These are phyloP conservation scores for Paralagenidium karlingii DNA, from an alignment of 352 stramenopile species.

Conservation along the genomic window DNA sequence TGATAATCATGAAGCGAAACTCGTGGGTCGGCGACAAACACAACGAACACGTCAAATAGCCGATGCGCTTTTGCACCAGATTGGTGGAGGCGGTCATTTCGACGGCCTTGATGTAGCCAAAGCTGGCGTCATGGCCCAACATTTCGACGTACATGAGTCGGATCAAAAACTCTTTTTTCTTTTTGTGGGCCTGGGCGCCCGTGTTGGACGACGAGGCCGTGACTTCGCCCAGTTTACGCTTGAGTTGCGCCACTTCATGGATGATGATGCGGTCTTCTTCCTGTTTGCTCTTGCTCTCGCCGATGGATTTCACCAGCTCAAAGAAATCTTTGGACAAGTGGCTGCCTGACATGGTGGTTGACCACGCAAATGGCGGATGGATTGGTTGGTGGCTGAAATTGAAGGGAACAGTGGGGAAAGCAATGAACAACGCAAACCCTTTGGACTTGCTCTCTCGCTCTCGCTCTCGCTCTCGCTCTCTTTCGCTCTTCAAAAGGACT, in stretches of 20 bases:
- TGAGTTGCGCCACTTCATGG: slow-evolving; percentile 92
- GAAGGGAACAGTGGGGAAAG: too few species aligned
- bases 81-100: slow-evolving; percentile 97
- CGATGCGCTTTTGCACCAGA: slow-evolving; percentile 97
- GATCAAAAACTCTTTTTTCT: slow-evolving; percentile 99
- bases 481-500: too few species aligned
- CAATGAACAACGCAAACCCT: too few species aligned
- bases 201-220: slow-evolving; percentile 61
- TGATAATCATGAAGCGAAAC: slow-evolving; percentile 99
- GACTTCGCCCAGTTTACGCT: slow-evolving; percentile 90
- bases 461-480: too few species aligned
- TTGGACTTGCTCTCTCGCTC: too few species aligned
- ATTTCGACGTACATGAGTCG: slow-evolving; percentile 99
- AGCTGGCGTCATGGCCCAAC: slow-evolving; percentile 99
- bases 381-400: slow-evolving; percentile 5
- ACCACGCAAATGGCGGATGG: too few species aligned
- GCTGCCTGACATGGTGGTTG: slow-evolving; percentile 74
- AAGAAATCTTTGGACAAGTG: slow-evolving; percentile 98
- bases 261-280: slow-evolving; percentile 99
- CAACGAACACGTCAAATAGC: slow-evolving; percentile 91
- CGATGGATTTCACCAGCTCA: slow-evolving; percentile 99
- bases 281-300: slow-evolving; percentile 99
- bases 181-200: slow-evolving; percentile 83
- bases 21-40: slow-evolving; percentile 97
- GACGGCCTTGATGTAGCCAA: slow-evolving; percentile 97